Evolutionary conservation across 2,329 filamentous ascomycete species (phyloP).

Genomic region (Aspergillus tamarii): DNA sequence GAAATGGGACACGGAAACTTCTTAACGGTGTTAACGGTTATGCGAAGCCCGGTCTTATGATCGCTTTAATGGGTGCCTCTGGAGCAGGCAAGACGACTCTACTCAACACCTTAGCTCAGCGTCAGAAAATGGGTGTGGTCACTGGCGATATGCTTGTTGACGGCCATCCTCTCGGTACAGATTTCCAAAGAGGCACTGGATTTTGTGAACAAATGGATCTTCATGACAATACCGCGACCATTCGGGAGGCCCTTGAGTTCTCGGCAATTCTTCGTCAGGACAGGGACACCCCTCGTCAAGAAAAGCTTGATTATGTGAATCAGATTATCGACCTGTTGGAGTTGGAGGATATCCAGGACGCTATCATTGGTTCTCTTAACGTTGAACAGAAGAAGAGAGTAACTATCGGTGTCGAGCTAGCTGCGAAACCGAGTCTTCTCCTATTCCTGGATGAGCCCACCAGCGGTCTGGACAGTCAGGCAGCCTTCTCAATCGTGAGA

Average conservation of each 20-base stretch:
- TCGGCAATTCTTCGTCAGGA: slow-evolving; percentile 68
- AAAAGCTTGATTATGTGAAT: slow-evolving; percentile 69
- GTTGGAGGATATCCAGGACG: slow-evolving; percentile 67
- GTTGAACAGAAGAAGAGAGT: slow-evolving; percentile 73
- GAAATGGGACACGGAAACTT: slow-evolving; percentile 63
- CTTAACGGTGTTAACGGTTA: slow-evolving; percentile 74
- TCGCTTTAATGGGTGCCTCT: slow-evolving; percentile 79
- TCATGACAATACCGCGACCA: slow-evolving; percentile 68
- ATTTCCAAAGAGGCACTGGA: slow-evolving; percentile 71
- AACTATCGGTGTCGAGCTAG: slow-evolving; percentile 74
- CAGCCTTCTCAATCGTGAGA: slow-evolving; percentile 68
- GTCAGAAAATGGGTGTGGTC: slow-evolving; percentile 67
- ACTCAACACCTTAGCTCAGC: slow-evolving; percentile 75
- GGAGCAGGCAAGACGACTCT: slow-evolving; percentile 85
- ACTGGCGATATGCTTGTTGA: slow-evolving; percentile 74
- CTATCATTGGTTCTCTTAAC: slow-evolving; percentile 65
- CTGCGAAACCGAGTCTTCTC: slow-evolving; percentile 68
- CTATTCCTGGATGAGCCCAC: slow-evolving; percentile 76
- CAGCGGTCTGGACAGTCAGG: slow-evolving; percentile 70
- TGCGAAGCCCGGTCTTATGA: slow-evolving; percentile 77
- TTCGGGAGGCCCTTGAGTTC: slow-evolving; percentile 70
- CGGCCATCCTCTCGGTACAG: slow-evolving; percentile 61
- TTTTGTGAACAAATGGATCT: slow-evolving; percentile 75
- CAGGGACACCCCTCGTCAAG: slow-evolving; percentile 54
- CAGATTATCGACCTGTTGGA: slow-evolving; percentile 68